A percentile compares a stretch with the other conserved stretches of the same genome.
Conservation (phyloP, 306 rosid species). For the Oxytropis ochrocephala region DNA sequence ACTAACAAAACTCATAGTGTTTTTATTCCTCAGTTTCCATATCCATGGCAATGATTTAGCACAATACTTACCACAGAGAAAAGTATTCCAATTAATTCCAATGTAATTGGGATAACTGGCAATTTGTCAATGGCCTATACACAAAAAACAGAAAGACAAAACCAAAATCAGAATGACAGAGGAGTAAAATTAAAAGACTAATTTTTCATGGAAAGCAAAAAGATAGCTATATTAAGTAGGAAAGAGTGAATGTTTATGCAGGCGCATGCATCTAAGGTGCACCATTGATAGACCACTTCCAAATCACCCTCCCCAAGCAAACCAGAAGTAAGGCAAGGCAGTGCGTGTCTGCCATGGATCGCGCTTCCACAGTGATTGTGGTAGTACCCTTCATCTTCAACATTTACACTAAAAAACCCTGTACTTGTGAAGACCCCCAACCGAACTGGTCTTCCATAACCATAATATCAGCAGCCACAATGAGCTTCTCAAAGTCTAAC, state of each 20-base stretch:
- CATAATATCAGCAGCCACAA: too few species aligned
- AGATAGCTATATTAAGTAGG: neutral
- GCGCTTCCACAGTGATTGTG: too few species aligned
- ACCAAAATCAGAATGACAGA: constrained; percentile 4
- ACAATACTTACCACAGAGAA: constrained; percentile 56
- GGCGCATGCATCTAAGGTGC: too few species aligned
- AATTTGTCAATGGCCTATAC: constrained; percentile 72
- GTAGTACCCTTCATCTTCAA: too few species aligned
- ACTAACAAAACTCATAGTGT: neutral
- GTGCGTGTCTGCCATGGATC: too few species aligned
- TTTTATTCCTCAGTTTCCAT: neutral
- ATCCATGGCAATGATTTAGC: neutral
- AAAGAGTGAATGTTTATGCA: neutral
- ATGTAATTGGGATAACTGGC: constrained; percentile 54
- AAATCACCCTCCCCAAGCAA: too few species aligned
- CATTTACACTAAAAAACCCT: too few species aligned
- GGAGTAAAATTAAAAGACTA: neutral
- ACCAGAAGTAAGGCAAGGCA: too few species aligned
- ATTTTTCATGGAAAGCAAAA: neutral
- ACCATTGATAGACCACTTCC: too few species aligned
- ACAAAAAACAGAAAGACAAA: constrained; percentile 8
- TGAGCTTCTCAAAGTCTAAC: too few species aligned
- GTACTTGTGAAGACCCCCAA: too few species aligned
- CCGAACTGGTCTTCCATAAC: too few species aligned
- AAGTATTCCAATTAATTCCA: constrained; percentile 72